Evolutionary conservation across 2,329 filamentous ascomycete genomes (phyloP).

Genomic region (Eutypella sp.): DNA sequence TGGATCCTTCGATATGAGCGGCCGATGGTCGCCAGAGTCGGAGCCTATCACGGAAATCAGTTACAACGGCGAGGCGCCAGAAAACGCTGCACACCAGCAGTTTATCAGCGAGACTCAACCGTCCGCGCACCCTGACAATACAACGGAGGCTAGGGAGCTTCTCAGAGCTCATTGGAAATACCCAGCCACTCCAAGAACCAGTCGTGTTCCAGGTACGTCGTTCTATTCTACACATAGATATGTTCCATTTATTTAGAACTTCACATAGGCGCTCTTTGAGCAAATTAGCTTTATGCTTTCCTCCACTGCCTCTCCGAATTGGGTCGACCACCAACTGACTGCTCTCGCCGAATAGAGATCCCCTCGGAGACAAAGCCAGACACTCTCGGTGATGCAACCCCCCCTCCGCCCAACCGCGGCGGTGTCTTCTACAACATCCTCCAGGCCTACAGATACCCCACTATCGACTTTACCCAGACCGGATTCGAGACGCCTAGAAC

Average conservation of each 20-base stretch:
- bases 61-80: conserved; percentile 1
- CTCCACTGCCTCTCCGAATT: too few relatives aligned
- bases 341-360: background rate
- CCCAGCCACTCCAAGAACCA: background rate
- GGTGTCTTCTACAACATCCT: conserved; percentile 20
- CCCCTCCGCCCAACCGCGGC: conserved; percentile 10
- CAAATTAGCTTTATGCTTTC: too few relatives aligned
- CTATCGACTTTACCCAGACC: conserved; percentile 8
- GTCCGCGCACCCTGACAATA: conserved; percentile 1
- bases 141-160: conserved; percentile 13
- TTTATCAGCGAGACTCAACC: background rate
- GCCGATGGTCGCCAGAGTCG: conserved; percentile 12
- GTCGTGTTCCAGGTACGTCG: background rate
- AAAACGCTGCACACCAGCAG: conserved; percentile 3
- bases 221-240: background rate
- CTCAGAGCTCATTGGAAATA: conserved; percentile 12
- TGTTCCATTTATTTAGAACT: background rate
- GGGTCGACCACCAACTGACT: background rate
- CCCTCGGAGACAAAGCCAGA: background rate
- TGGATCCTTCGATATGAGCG: conserved; percentile 21
- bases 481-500: conserved; percentile 4
- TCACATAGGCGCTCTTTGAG: background rate
- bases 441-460: conserved; percentile 16
- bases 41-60: conserved; percentile 6
- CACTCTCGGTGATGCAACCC: conserved; percentile 4